phyloP scores from a whole-genome alignment of 2,329 filamentous ascomycete species.

The Meredithiella fracta region DNA sequence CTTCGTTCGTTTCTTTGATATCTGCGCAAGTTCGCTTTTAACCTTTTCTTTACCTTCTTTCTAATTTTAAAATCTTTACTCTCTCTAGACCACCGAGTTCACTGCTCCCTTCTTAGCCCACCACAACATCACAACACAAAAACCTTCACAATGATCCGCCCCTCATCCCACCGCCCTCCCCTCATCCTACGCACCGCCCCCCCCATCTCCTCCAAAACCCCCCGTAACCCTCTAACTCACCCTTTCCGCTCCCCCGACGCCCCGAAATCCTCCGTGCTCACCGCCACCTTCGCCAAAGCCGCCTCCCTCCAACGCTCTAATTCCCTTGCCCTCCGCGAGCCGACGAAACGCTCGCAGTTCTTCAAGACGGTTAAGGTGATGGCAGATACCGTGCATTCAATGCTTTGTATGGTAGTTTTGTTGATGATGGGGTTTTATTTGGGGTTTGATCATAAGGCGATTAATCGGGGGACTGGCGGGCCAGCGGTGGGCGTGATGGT shows the following conservation, averaged over 20 bases:
- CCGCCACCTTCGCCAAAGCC: background rate
- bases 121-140: background rate
- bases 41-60: background rate
- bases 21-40: background rate
- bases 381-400: conserved; percentile 20
- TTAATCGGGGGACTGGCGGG: conserved; percentile 13
- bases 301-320: background rate
- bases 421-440: conserved; percentile 22
- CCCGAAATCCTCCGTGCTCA: background rate
- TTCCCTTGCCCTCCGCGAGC: conserved; percentile 3
- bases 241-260: conserved; percentile 1
- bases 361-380: conserved; percentile 18
- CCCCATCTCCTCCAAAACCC: background rate
- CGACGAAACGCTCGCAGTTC: background rate
- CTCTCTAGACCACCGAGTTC: background rate
- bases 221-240: background rate
- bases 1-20: conserved; percentile 1
- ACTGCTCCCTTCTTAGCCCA: too few species aligned
- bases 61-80: background rate
- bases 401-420: conserved; percentile 20
- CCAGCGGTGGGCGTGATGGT: conserved; percentile 20
- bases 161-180: conserved; percentile 1
- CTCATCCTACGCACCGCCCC: background rate
- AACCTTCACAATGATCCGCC: background rate
- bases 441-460: conserved; percentile 17